Percentiles rank a stretch among this genome's conserved stretches.
These are phyloP conservation scores for Vaccinium macrocarpon DNA, from an alignment of 148 eudicot genomes.

Conservation along the genomic window DNA sequence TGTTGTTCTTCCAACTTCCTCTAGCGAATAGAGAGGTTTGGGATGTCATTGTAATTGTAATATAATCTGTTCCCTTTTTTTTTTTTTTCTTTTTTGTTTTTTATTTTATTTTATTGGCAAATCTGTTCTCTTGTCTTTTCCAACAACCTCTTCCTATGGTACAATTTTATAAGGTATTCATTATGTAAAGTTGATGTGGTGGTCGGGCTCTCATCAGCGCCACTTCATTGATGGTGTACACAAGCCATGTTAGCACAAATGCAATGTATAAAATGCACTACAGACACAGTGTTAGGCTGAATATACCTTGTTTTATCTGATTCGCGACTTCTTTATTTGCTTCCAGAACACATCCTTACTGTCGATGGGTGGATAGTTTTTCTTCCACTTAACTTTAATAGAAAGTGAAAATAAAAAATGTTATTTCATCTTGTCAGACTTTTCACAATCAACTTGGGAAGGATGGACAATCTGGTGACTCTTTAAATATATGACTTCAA, in stretches of 20 bases:
- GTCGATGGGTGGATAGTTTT: neutral
- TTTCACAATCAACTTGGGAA: neutral
- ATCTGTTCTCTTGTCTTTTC: too few species aligned
- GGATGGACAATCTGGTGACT: neutral
- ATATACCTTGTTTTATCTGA: too few species aligned
- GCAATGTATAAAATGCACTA: neutral
- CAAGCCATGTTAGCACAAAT: neutral
- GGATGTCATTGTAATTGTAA: neutral
- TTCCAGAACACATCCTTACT: neutral
- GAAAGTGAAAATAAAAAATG: neutral
- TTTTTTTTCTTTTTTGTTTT: too few species aligned
- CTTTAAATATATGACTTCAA: neutral
- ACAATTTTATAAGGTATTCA: neutral
- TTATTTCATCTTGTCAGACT: neutral
- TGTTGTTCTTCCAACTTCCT: too few species aligned
- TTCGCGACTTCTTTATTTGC: neutral
- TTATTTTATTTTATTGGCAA: too few species aligned
- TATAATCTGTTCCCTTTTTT: too few species aligned
- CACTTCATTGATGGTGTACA: neutral
- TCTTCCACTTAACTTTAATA: neutral
- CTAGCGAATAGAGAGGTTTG: neutral
- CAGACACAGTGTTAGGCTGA: too few species aligned
- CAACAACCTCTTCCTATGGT: neutral
- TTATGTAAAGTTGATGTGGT: neutral
- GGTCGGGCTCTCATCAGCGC: neutral